phyloP scores from a whole-genome alignment of 352 stramenopile species.

The Phytopythium litorale region DNA sequence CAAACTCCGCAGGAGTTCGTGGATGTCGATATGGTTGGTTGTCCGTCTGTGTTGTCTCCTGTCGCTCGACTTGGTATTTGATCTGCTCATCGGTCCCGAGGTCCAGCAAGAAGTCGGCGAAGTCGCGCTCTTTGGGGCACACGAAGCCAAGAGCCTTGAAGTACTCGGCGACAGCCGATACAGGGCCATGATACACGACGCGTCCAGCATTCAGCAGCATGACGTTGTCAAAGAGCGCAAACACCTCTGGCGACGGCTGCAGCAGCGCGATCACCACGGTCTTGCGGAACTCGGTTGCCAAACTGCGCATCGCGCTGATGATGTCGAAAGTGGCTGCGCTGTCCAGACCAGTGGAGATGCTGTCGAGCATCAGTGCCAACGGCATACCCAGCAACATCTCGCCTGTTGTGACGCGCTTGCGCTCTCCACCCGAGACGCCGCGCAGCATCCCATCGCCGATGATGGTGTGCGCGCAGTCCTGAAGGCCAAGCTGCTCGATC shows the following conservation, averaged over 20 bases:
- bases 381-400: conserved; percentile 84
- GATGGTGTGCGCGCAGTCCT: conserved; percentile 39
- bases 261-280: conserved; percentile 79
- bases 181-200: conserved; percentile 72
- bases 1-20: conserved; percentile 27
- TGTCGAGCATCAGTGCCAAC: conserved; percentile 68
- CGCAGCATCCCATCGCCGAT: conserved; percentile 47
- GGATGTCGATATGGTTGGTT: conserved; percentile 6
- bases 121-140: conserved; percentile 32
- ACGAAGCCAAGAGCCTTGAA: conserved; percentile 40
- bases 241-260: conserved; percentile 63
- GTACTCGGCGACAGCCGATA: conserved; percentile 22
- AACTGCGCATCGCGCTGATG: conserved; percentile 23
- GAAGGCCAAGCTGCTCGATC: conserved; percentile 30
- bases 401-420: conserved; percentile 85
- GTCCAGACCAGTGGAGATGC: conserved; percentile 55
- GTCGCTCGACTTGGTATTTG: conserved; percentile 22
- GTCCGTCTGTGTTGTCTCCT: not conserved
- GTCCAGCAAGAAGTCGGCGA: conserved; percentile 46
- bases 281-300: conserved; percentile 29
- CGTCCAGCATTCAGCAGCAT: conserved; percentile 56
- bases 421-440: conserved; percentile 83
- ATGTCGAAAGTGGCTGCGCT: conserved; percentile 58
- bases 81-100: conserved; percentile 32
- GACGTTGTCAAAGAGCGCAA: conserved; percentile 53